Conservation (phyloP, 1,284 basidiomycete species). For the Ceratobasidium sp. region DNA sequence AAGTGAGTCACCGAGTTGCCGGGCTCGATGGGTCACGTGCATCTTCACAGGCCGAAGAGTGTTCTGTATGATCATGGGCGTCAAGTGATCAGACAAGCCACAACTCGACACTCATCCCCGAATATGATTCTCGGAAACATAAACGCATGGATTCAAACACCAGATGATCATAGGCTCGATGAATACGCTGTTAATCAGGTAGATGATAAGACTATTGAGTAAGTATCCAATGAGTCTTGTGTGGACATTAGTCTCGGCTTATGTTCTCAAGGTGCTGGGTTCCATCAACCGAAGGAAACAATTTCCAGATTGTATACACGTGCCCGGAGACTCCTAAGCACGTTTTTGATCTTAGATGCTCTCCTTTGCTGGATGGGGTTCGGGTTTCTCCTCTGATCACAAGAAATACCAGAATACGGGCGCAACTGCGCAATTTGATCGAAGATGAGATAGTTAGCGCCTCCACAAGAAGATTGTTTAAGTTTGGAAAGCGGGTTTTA, state of each 20-base stretch:
- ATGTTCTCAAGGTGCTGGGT: slow-evolving; percentile 17
- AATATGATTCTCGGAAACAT: slow-evolving; percentile 10
- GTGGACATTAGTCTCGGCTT: background rate
- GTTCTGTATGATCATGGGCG: background rate
- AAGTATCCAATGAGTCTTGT: background rate
- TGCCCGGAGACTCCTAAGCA: background rate
- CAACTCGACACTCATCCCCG: background rate
- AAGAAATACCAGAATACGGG: background rate
- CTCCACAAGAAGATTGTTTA: background rate
- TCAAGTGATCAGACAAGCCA: background rate
- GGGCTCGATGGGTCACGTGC: background rate
- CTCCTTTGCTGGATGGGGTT: background rate
- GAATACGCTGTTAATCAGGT: background rate
- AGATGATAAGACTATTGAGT: slow-evolving; percentile 22
- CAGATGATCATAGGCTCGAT: background rate
- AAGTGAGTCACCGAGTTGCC: slow-evolving; percentile 17
- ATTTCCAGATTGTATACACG: background rate
- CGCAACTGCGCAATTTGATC: background rate
- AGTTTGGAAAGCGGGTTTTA: background rate
- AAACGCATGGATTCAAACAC: background rate
- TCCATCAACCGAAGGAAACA: slow-evolving; percentile 13
- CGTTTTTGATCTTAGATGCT: background rate
- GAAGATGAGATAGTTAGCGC: background rate
- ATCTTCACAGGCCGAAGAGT: background rate
- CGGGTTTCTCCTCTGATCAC: background rate